These are phyloP conservation scores for Pythium utonaiense DNA, from an alignment of 352 stramenopile species.

Conservation along the genomic window DNA sequence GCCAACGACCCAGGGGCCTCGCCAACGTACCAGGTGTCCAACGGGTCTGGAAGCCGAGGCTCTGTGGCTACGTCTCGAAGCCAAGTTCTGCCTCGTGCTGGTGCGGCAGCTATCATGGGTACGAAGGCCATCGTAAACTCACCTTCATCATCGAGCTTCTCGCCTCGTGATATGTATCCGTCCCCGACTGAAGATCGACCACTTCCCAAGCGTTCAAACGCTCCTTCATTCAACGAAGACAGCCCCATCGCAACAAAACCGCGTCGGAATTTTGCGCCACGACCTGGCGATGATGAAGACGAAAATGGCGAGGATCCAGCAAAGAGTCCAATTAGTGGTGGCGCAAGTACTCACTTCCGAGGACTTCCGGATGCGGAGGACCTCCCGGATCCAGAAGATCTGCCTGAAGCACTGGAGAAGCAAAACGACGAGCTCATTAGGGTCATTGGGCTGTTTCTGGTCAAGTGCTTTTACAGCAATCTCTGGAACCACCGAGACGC, in stretches of 20 bases:
- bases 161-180: slow-evolving; percentile 56
- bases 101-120: slow-evolving; percentile 28
- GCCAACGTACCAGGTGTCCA: slow-evolving; percentile 17
- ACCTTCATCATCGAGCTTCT: slow-evolving; percentile 47
- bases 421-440: slow-evolving; percentile 74
- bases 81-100: slow-evolving; percentile 45
- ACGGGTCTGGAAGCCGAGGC: slow-evolving; percentile 7
- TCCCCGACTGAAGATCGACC: slow-evolving; percentile 33
- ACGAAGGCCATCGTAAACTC: slow-evolving; percentile 23
- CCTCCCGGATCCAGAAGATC: slow-evolving; percentile 66
- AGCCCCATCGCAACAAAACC: slow-evolving; percentile 14
- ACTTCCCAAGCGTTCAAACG: slow-evolving; percentile 11
- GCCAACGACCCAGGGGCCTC: slow-evolving; percentile 40
- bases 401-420: slow-evolving; percentile 61
- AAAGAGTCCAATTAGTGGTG: slow-evolving; percentile 7
- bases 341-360: slow-evolving; percentile 48
- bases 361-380: slow-evolving; percentile 68
- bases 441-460: slow-evolving; percentile 75
- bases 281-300: slow-evolving; percentile 2
- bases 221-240: slow-evolving; percentile 14
- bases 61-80: slow-evolving; percentile 21
- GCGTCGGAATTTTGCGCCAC: slow-evolving; percentile 4
- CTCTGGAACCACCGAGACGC: slow-evolving; percentile 83
- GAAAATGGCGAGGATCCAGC: slow-evolving; percentile 25
- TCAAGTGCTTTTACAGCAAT: slow-evolving; percentile 83